These are phyloP conservation scores for Fraxinus excelsior DNA, from an alignment of 257 asterid genomes.

Conservation along the genomic window DNA sequence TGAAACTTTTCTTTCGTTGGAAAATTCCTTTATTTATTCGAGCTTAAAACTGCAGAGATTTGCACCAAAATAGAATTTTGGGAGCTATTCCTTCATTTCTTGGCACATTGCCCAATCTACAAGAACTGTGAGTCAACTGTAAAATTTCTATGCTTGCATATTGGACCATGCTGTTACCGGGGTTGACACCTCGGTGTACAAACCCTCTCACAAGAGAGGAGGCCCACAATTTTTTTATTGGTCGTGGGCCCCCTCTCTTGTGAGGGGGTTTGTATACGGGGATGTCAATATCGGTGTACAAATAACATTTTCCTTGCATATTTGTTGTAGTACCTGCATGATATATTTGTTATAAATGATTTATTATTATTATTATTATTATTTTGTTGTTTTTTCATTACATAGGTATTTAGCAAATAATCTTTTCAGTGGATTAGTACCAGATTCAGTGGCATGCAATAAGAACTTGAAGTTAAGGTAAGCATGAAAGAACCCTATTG, in stretches of 20 bases:
- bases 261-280: too few relatives aligned
- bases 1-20: neutral
- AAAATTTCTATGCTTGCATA: neutral
- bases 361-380: neutral
- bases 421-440: conserved; percentile 38
- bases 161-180: too few relatives aligned
- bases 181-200: too few relatives aligned
- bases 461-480: conserved; percentile 39
- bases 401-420: conserved; percentile 47
- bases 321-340: neutral
- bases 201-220: too few relatives aligned
- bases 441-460: conserved; percentile 47
- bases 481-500: neutral
- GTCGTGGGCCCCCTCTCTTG: too few relatives aligned
- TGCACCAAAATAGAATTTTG: conserved; percentile 29
- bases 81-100: conserved; percentile 50
- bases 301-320: too few relatives aligned
- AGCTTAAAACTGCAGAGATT: conserved; percentile 37
- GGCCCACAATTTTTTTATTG: too few relatives aligned
- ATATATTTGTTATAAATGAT: neutral
- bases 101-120: conserved; percentile 43
- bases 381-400: neutral
- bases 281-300: too few relatives aligned
- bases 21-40: neutral
- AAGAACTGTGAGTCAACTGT: conserved; percentile 42